Conservation (phyloP, 352 stramenopile species). For the Aphanomyces euteiches region DNA sequence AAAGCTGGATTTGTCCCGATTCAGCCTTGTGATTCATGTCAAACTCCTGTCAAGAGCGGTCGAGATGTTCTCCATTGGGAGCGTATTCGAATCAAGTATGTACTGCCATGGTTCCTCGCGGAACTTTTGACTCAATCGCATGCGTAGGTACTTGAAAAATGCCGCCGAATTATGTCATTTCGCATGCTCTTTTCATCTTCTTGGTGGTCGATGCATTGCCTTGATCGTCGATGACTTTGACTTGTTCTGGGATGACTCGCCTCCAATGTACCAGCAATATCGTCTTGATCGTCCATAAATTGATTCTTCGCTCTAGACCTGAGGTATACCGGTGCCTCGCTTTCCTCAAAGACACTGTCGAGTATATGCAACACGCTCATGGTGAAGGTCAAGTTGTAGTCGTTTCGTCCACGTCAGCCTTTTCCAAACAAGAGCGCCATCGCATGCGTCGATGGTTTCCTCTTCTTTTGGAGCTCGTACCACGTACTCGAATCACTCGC, state of each 20-base stretch:
- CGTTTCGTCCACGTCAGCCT: background rate
- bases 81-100: constrained; percentile 26
- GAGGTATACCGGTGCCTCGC: constrained; percentile 16
- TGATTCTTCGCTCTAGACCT: background rate
- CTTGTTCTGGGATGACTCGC: constrained; percentile 16
- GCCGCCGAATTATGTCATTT: constrained; percentile 23
- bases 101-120: background rate
- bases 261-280: background rate
- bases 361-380: constrained; percentile 20
- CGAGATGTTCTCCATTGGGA: constrained; percentile 19
- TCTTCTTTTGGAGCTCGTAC: constrained; percentile 10
- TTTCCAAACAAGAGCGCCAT: constrained; percentile 7
- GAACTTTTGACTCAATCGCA: background rate
- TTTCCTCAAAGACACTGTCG: constrained; percentile 26
- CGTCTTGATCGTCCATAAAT: background rate
- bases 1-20: constrained; percentile 12
- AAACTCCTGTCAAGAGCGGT: constrained; percentile 15
- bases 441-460: constrained; percentile 12
- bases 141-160: constrained; percentile 17
- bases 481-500: background rate
- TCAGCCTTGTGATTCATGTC: constrained; percentile 17
- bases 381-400: constrained; percentile 6
- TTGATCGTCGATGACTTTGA: constrained; percentile 30
- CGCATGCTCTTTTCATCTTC: constrained; percentile 25
- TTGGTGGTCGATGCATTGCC: constrained; percentile 15